Conservation (phyloP, 192 early-diverging fungal genomes). For the Kickxella alabastrina region DNA sequence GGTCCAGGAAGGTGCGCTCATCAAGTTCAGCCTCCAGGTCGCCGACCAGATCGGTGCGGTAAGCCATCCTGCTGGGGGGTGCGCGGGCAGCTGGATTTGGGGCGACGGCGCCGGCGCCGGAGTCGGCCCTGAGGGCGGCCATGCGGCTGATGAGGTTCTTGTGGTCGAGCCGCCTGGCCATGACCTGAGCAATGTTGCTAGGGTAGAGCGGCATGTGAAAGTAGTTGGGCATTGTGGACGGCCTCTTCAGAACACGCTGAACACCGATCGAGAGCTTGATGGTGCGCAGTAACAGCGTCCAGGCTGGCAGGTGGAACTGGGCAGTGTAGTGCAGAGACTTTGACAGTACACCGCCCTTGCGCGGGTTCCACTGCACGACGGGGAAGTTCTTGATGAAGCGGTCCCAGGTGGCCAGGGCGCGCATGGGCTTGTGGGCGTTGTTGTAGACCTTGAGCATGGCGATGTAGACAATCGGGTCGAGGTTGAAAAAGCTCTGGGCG, state of each 20-base stretch:
- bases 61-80: too few species aligned
- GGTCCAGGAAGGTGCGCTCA: conserved; percentile 6
- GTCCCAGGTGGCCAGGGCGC: conserved; percentile 46
- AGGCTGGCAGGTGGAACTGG: conserved; percentile 30
- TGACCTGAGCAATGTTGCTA: background rate
- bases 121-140: background rate
- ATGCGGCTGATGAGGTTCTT: conserved; percentile 1
- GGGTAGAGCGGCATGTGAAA: conserved; percentile 15
- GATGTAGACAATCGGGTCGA: conserved; percentile 44
- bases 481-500: conserved; percentile 34
- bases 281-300: conserved; percentile 36
- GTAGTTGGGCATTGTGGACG: conserved; percentile 1
- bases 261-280: conserved; percentile 25
- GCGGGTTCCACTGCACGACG: conserved; percentile 41
- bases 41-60: conserved; percentile 7
- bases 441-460: conserved; percentile 48
- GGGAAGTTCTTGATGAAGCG: conserved; percentile 42
- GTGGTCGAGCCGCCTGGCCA: conserved; percentile 7
- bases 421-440: conserved; percentile 13
- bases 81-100: too few species aligned
- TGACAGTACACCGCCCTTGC: conserved; percentile 30
- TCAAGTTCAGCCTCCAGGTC: conserved; percentile 33
- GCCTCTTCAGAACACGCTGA: background rate
- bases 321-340: conserved; percentile 35
- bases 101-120: too few species aligned